phyloP scores from a whole-genome alignment of 2,329 filamentous ascomycete species.

The Kalaharituber pfeilii region DNA sequence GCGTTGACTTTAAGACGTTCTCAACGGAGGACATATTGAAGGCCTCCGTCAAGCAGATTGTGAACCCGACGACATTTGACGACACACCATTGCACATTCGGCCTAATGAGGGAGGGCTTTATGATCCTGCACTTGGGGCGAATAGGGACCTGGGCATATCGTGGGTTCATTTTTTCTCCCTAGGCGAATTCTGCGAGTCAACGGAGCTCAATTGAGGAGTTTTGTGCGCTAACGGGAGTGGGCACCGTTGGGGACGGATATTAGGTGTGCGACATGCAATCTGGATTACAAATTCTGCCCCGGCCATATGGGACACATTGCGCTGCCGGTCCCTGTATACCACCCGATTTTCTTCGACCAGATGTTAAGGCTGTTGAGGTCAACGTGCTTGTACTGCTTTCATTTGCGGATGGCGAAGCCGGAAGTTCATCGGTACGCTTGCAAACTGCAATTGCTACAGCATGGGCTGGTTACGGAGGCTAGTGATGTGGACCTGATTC shows the following conservation, averaged over 20 bases:
- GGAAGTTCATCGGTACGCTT: conserved; percentile 60
- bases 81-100: conserved; percentile 42
- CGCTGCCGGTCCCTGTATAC: conserved; percentile 82
- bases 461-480: conserved; percentile 54
- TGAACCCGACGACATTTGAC: conserved; percentile 89
- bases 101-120: conserved; percentile 58
- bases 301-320: conserved; percentile 87
- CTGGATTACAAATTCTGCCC: conserved; percentile 66
- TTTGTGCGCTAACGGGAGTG: neutral
- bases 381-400: conserved; percentile 82
- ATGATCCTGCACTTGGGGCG: conserved; percentile 79
- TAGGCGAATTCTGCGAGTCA: too few relatives aligned
- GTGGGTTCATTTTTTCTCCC: neutral
- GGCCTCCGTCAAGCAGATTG: conserved; percentile 84
- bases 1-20: conserved; percentile 79
- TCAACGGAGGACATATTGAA: conserved; percentile 65
- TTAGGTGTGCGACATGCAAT: conserved; percentile 85
- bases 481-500: conserved; percentile 31
- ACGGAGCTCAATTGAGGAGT: neutral
- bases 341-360: conserved; percentile 96
- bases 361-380: conserved; percentile 63
- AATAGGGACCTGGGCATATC: conserved; percentile 26
- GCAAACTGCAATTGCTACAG: conserved; percentile 71
- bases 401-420: conserved; percentile 62
- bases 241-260: neutral